Base-by-base conservation (phyloP, 2,329 filamentous ascomycete genomes). In the Verticillium zaregamsianum region DNA sequence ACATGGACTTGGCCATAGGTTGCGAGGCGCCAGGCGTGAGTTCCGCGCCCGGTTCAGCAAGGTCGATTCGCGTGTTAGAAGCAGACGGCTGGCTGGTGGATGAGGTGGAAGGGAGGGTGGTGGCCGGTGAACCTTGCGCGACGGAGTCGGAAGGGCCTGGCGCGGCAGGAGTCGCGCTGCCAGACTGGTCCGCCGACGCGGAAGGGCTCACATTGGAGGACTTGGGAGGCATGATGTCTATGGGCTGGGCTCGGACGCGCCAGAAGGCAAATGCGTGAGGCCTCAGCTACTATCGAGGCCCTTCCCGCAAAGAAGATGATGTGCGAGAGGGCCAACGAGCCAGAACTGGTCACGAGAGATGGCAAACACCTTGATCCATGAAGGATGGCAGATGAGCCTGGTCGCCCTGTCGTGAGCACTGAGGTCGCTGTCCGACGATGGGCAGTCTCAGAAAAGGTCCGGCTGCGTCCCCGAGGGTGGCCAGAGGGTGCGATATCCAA, bases 1-100 rank as follows among this genome's bases (percentile, higher is more conserved):
- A 74, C 62, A 77, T 76, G 62, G 82, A 78, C 67, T 80, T 81
- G 60, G 75, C 79, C 79, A 82, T 80, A 64, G 79, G 73, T 62
- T 80, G 77, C 20, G 78, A 76, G 49, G 63, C 63, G 68, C 75
- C 71, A 60, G 72, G 69, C 65, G 68, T 65, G 59, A 72, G 63
- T 63, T 73, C 71, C 61, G 68, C 69, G 62, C 75, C 73, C 63
- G 70, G 66, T 61, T 75, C 73, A 62, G 72, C 67, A 66, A 69
- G 65, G 66, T 72, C 74, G 56, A 71, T 68, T 65, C 77, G 64
- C 9, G n/a, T 2, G 6, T 52, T 52, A 14, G 45, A 52, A 25
- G 11, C 20, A 12, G 20, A 52, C 31, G 45, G 20, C 20, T 20
- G 59, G 32, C 58, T 58, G 40, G 58, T 55, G 31, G 64, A 58